A percentile compares a stretch with the other conserved stretches of the same genome.
Evolutionary conservation across 768 basidiomycete genomes (phyloP).

Genomic region (Leccinellum rugosiceps): DNA sequence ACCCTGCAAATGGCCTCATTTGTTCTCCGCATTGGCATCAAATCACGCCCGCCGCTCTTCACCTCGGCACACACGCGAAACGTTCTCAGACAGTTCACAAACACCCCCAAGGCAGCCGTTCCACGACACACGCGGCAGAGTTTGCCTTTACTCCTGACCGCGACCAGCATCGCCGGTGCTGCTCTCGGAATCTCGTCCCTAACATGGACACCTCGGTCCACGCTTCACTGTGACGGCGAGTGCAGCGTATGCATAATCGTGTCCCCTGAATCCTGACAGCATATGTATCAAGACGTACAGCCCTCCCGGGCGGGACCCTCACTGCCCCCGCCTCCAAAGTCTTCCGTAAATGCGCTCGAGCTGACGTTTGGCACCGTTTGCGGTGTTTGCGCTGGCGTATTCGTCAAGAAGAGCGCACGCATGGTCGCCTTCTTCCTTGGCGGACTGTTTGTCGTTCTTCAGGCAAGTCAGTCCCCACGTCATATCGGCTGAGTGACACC

Average conservation of each 20-base stretch:
- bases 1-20: constrained; percentile 9
- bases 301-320: constrained; percentile 9
- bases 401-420: constrained; percentile 93
- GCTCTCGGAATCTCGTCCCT: constrained; percentile 45
- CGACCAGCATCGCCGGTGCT: constrained; percentile 37
- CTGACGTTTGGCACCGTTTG: constrained; percentile 86
- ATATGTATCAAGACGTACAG: constrained; percentile 6
- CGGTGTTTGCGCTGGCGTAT: constrained; percentile 88
- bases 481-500: constrained; percentile 1
- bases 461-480: constrained; percentile 47
- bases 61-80: constrained; percentile 1
- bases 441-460: constrained; percentile 85
- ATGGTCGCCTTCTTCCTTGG: constrained; percentile 83
- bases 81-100: neutral
- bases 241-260: neutral
- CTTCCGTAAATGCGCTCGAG: constrained; percentile 77
- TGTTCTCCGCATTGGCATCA: constrained; percentile 20
- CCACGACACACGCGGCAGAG: constrained; percentile 5
- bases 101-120: neutral
- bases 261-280: constrained; percentile 2
- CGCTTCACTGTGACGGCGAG: constrained; percentile 55
- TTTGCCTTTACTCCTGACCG: constrained; percentile 22
- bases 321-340: constrained; percentile 52
- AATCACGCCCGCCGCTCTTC: constrained; percentile 1
- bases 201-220: constrained; percentile 20